Base-by-base conservation (phyloP, 164 flowering plant genomes). In the Chloranthus sessilifolius region DNA sequence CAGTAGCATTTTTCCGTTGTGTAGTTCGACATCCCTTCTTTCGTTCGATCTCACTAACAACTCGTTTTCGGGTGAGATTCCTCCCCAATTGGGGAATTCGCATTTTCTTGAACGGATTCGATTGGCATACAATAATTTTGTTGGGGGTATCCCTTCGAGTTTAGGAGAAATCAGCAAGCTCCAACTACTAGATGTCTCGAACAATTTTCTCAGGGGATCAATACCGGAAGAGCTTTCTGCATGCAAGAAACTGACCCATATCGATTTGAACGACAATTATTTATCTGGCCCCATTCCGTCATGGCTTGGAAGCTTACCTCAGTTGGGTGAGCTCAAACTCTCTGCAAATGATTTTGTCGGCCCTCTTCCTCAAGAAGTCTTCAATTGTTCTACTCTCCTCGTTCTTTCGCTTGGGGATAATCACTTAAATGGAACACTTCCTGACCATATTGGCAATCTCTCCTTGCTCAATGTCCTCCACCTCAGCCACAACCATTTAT, bases 1-100 rank as follows among this genome's bases (percentile, higher is more conserved):
- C 67, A 96, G 99, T 7, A 82, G 88, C 61, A 75, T 94, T 50
- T 67, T 65, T 56, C 46, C 90, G 1, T 60, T 86, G 46, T 88
- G 90, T 59, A 66, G 68, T 50, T 94, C 97, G 0, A 36, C 16
- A 29, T 65, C 63, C 12, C 70, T 75, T 38, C 95, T 89, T 40
- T 88, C 97, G 0, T 88, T 94, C 52, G 97, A 94, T 76, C 76
- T 94, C 55, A 81, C 89, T 4, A 71, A 69, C 60, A 94, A 94
- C 63, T 47, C 39, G 28, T 94, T 94, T 53, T 72, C 65, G 26
- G 56, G 60, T 31, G 82, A 74, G 41, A 81, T 89, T 55, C 97
- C 99, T 34, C 59, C 74, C 26, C 70, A 70, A 37, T 54, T 89
- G 44, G 95, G 97, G 19, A 62, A 72, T 49, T 94, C 99, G 10